phyloP scores from a whole-genome alignment of 2,329 filamentous ascomycete genomes.

The Aureobasidium sp. region DNA sequence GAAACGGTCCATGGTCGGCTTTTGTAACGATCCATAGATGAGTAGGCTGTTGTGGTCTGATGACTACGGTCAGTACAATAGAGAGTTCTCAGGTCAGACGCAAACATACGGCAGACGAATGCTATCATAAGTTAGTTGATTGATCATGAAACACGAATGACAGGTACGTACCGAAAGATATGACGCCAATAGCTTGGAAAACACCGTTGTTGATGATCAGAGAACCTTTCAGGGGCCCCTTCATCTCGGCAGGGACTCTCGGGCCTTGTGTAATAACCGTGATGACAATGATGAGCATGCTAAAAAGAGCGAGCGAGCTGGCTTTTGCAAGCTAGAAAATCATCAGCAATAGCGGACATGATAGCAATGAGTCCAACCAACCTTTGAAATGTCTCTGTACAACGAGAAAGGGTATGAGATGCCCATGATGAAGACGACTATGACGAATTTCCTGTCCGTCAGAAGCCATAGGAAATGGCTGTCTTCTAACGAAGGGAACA shows the following conservation, averaged over 20 bases:
- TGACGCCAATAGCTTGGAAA: constrained; percentile 94
- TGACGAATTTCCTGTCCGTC: constrained; percentile 73
- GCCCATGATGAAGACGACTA: constrained; percentile 77
- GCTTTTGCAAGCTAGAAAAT: constrained; percentile 75
- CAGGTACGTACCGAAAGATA: constrained; percentile 72
- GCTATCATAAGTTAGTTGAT: constrained; percentile 40
- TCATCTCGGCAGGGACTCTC: constrained; percentile 62
- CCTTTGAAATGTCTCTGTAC: constrained; percentile 96
- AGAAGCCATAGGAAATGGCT: constrained; percentile 76
- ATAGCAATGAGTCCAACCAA: constrained; percentile 33
- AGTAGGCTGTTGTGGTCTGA: constrained; percentile 88
- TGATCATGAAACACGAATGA: not conserved
- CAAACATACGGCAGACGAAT: constrained; percentile 56
- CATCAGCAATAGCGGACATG: not conserved
- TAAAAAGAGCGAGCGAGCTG: constrained; percentile 83
- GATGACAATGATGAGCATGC: constrained; percentile 83
- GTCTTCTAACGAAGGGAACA: constrained; percentile 68
- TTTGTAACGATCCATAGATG: constrained; percentile 92
- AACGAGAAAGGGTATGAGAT: constrained; percentile 87
- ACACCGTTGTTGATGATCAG: constrained; percentile 79
- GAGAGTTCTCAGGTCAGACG: not conserved
- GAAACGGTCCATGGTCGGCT: constrained; percentile 93
- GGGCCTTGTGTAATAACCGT: constrained; percentile 82
- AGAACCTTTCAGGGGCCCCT: constrained; percentile 63
- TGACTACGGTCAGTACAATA: constrained; percentile 1